phyloP scores from a whole-genome alignment of 495 filamentous ascomycete species.

The Penicillium paxilli region DNA sequence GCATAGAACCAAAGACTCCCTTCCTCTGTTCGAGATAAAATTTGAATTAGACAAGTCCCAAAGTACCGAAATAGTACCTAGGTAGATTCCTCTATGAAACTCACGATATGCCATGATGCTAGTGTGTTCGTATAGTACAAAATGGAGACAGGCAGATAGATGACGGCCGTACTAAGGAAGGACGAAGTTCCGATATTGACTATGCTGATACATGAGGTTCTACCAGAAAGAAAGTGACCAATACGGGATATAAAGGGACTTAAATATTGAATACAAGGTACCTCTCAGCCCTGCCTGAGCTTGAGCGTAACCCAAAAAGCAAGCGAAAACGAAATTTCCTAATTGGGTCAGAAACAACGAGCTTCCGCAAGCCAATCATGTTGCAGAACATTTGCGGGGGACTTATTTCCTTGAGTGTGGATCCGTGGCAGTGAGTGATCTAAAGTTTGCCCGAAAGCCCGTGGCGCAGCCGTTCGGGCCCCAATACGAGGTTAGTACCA shows the following conservation, averaged over 20 bases:
- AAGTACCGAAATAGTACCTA: background rate
- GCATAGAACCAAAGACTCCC: slow-evolving; percentile 69
- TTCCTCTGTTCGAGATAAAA: slow-evolving; percentile 31
- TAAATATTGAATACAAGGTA: background rate
- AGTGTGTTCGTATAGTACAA: too few species aligned
- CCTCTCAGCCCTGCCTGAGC: background rate
- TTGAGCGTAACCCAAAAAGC: background rate
- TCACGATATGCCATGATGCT: slow-evolving; percentile 15
- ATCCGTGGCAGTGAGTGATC: background rate
- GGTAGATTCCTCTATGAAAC: background rate
- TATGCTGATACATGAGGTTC: background rate
- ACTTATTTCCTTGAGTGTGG: background rate
- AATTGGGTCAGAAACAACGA: slow-evolving; percentile 9
- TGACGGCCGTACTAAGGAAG: too few species aligned
- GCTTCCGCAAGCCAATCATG: background rate
- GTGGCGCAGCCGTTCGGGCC: background rate
- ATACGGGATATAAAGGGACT: background rate
- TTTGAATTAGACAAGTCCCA: background rate
- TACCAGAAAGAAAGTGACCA: background rate
- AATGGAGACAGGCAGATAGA: too few species aligned
- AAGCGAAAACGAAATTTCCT: slow-evolving; percentile 25
- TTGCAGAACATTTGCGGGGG: background rate
- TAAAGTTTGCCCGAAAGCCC: background rate
- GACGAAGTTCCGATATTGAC: background rate
- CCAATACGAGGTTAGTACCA: slow-evolving; percentile 8